Base-by-base conservation (phyloP, 176 grass and related monocot species). In the Chloris gayana region DNA sequence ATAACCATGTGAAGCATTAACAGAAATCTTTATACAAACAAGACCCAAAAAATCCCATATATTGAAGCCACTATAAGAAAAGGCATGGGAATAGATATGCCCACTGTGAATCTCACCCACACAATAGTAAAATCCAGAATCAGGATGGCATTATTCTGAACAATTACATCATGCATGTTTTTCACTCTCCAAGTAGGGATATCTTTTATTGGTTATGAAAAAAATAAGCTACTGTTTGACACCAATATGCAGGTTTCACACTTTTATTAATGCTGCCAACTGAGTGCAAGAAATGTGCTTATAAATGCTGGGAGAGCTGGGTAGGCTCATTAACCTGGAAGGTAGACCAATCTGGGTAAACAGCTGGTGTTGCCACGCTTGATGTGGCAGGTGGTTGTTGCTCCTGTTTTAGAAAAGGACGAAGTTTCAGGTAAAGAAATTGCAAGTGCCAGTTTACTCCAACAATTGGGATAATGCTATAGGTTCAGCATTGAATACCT, bases 321-420 rank as follows among this genome's bases (percentile, higher is more conserved):
- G 25, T 19, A 29, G 77, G 41, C 37, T 68, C 61, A 33, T 53
- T 67, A 49, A 95, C 96, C 90, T 99, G 92, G 86, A 89, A 99
- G 42, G 75, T 89, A 12, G 95, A 72, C 96, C 96, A 99, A 89
- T 95, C 92, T 34, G 92, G 86, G 79, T 95, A 99, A 61, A 91
- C 84, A 82, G 74, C 49, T 5, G 92, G 75, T 44, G 83, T 84
- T 51, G 84, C 64, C 17, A 72, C 64, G 44, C 84, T 81, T 51
- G 86, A 87, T 53, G 67, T 75, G 72, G 90, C 67, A 91, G 83
- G 79, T 89, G 88, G 64, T 19, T 91, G 86, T 67, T 91, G 96
- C 69, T 99, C 96, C 96, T 99, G 77, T 73, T 88, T 84, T 62
- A 79, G 56, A 74, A 60, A 71, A 54, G 32, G 39, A 70, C 13